Base-by-base conservation (phyloP, 2,329 filamentous ascomycete genomes). In the Penicillium decumbens region DNA sequence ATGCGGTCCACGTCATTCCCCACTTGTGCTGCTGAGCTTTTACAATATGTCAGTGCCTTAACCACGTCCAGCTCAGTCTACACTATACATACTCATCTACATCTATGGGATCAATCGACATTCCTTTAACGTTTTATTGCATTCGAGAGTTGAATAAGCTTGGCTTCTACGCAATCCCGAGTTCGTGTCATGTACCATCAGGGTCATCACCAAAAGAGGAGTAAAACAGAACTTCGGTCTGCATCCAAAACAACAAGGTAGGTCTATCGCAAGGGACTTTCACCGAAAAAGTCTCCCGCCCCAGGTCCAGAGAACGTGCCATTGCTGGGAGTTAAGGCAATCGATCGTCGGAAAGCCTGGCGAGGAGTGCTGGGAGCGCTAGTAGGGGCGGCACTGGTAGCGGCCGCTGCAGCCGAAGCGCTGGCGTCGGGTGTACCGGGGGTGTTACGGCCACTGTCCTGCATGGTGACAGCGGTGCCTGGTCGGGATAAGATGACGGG, bases 291-390 rank as follows among this genome's bases (percentile, higher is more conserved):
- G 50, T 72, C 70, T 2, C 64, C 62, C 7, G 66, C 49, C 18
- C 65, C 67, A n/a, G 65, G 63, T 9, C 67, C 64, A 15, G 66
- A 58, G 58, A 73, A 74, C 24, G 61, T 72, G 38, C 68, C 69
- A 53, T 71, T 73, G 46, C 69, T 72, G 7, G 71, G 71, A 0
- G 71, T 74, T 41, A 74, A 55, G 25, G 71, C 70, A 48, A 71
- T 68, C 3, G 70, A 71, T 49, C 71, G 65, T 51, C 71, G 57
- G 52, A 73, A 73, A 20, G 62, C 67, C 56, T 73, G 71, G 20
- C 70, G 62, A n/a, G 71, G 71, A 3, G 71, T 74, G 15, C 68
- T 60, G 10, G 71, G 71, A 4, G 63, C 68, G 41, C 67, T 72
- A 33, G 61, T 49, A 24, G 59, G 45, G 4, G 41, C 55, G 20